Percentiles rank a stretch among this genome's conserved stretches.
These are phyloP conservation scores for Coemansia sp. DNA, from an alignment of 192 early-diverging fungal genomes.

Conservation along the genomic window DNA sequence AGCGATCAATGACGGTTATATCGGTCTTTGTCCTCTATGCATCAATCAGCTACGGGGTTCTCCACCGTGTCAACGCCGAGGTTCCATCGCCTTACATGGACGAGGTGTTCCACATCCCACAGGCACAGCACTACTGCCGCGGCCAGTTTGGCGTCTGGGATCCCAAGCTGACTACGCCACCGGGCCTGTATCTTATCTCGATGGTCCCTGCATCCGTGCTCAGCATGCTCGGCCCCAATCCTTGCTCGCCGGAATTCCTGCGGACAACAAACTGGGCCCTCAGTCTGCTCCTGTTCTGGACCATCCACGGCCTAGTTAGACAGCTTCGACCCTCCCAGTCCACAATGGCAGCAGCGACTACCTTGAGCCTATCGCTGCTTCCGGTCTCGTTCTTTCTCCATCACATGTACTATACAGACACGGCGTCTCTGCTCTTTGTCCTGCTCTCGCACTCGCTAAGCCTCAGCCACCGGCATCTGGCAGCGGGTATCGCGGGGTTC, in stretches of 20 bases:
- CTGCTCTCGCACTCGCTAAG: conserved; percentile 63
- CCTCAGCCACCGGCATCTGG: conserved; percentile 41
- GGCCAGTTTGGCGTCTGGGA: conserved; percentile 76
- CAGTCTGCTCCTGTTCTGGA: conserved; percentile 55
- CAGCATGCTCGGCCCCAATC: background rate
- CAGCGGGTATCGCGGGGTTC: conserved; percentile 60
- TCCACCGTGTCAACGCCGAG: conserved; percentile 15
- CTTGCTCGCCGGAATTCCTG: conserved; percentile 49
- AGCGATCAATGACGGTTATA: background rate
- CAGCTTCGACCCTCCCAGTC: conserved; percentile 11
- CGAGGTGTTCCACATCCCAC: conserved; percentile 91
- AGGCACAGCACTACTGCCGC: conserved; percentile 82
- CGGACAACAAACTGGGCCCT: conserved; percentile 73
- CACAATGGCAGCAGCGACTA: conserved; percentile 12
- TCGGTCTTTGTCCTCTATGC: conserved; percentile 30
- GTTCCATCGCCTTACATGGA: conserved; percentile 64
- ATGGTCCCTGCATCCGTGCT: background rate
- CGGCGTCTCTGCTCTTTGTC: conserved; percentile 79
- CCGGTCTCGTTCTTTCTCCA: conserved; percentile 84
- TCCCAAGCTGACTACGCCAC: conserved; percentile 96
- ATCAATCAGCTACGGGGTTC: conserved; percentile 24
- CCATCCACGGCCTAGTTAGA: conserved; percentile 37
- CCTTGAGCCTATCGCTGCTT: conserved; percentile 61
- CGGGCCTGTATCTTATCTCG: conserved; percentile 75
- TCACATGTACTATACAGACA: conserved; percentile 91